Evolutionary conservation across 2,329 filamentous ascomycete species (phyloP), one percentile per base, ranked within the genome.

Genomic region (Xylaria sp.): DNA sequence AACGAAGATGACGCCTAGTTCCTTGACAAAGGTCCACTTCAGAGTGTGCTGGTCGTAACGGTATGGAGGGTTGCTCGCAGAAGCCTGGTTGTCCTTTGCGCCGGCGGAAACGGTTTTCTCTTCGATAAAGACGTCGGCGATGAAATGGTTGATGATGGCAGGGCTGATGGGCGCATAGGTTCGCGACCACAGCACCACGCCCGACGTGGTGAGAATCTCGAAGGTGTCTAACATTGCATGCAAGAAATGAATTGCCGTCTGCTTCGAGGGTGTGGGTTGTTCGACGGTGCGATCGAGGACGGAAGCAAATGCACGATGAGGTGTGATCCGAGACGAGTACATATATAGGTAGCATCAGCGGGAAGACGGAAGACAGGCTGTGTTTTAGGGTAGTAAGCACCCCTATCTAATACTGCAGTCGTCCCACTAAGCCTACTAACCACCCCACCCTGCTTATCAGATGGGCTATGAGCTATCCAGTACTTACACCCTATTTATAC

Each of bases 41-140:
- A 99, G 79, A 0, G 94, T 98, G 77, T 98, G 96, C 72, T 96
- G 94, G 73, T 98, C 96, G 76, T 92, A 92, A 80, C 89, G 93
- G 82, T 96, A 99, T 0, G 90, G 86, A 17, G 92, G 88, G 73
- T 93, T 93, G 57, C 81, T 83, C 17, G 87, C 82, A 15, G 89
- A 85, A 6, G 89, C 87, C 56, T 81, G 82, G 54, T 84, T 81
- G 67, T 89, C 86, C 71, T 88, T 87, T 59, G 89, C 84, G 62
- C 87, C 83, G 60, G 86, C 84, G 57, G 85, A 85, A 65, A 89
- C 86, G 67, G 87, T 87, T 79, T 92, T 94, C 83, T 97, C 95
- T 81, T 99, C 96, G 77, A 99, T 97, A 79, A 99, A 97, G 77
- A 97, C 93, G 80, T 98, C 94, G 78, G 90, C 90, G 81, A 99